phyloP scores from a whole-genome alignment of 257 asterid genomes.

The Ajuga chamaepitys region DNA sequence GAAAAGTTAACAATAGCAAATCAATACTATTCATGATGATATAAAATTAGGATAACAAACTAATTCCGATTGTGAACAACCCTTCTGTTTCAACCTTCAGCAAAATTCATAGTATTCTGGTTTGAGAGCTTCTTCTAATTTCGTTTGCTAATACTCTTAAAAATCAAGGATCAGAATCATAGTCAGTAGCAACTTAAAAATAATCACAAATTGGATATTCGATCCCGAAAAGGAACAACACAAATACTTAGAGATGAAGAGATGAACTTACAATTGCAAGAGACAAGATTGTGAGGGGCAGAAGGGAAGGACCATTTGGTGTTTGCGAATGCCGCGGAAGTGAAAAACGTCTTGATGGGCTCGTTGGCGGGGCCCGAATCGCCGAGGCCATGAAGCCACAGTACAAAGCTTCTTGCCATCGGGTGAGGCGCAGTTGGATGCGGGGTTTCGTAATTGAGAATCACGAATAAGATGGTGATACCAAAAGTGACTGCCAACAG shows the following conservation, averaged over 20 bases:
- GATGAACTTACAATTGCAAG: slow-evolving; percentile 71
- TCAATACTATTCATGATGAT: background rate
- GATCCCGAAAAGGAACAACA: background rate
- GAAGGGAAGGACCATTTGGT: slow-evolving; percentile 95
- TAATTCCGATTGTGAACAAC: background rate
- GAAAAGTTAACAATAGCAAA: background rate
- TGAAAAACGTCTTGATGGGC: slow-evolving; percentile 73
- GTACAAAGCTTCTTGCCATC: slow-evolving; percentile 69
- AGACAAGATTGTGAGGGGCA: slow-evolving; percentile 87
- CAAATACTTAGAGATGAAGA: background rate
- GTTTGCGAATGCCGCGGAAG: slow-evolving; percentile 61
- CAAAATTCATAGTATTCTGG: background rate
- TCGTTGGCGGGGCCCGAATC: slow-evolving; percentile 97
- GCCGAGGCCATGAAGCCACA: slow-evolving; percentile 97
- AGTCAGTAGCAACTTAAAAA: background rate
- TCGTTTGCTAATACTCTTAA: background rate
- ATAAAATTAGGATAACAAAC: background rate
- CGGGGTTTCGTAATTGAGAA: slow-evolving; percentile 23
- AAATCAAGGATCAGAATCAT: background rate
- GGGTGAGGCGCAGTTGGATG: slow-evolving; percentile 20
- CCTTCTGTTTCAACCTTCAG: background rate
- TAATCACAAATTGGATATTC: background rate
- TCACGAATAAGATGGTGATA: slow-evolving; percentile 41
- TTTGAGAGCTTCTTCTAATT: background rate
- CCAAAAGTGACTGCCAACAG: slow-evolving; percentile 43